These are phyloP conservation scores for Drechslerella dactyloides DNA, from an alignment of 2,329 filamentous ascomycete genomes.

Conservation along the genomic window DNA sequence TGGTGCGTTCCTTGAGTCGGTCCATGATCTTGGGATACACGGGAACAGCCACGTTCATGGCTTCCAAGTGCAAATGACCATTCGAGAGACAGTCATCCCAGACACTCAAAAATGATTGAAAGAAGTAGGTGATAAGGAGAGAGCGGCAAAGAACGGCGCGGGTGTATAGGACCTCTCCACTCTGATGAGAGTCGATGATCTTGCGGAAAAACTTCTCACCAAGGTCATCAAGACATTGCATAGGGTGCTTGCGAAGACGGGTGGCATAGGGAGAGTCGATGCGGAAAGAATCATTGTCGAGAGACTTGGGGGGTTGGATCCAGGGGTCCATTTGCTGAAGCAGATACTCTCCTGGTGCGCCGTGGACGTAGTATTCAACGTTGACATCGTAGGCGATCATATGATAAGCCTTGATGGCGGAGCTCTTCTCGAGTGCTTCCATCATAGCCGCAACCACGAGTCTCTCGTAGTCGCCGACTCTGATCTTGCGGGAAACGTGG, in stretches of 20 bases:
- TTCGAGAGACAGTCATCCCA: conserved; percentile 45
- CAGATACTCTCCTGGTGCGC: conserved; percentile 12
- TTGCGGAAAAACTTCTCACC: conserved; percentile 48
- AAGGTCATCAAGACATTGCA: conserved; percentile 41
- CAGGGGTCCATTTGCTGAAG: conserved; percentile 24
- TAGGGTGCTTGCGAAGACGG: conserved; percentile 29
- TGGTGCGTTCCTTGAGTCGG: conserved; percentile 20
- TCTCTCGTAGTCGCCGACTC: conserved; percentile 16
- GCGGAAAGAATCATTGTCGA: conserved; percentile 31
- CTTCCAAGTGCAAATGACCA: conserved; percentile 31
- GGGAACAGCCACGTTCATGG: conserved; percentile 17
- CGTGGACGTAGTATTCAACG: conserved; percentile 34
- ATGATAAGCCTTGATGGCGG: conserved; percentile 23
- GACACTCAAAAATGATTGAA: conserved; percentile 32
- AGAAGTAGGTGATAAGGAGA: conserved; percentile 31
- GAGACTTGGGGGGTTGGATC: not conserved
- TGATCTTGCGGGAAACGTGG: conserved; percentile 10
- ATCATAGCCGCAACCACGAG: conserved; percentile 22
- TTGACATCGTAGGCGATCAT: conserved; percentile 33
- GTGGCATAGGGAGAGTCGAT: conserved; percentile 36
- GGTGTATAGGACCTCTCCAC: conserved; percentile 37
- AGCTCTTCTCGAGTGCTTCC: conserved; percentile 15
- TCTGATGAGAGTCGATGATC: conserved; percentile 28
- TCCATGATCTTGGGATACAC: conserved; percentile 23
- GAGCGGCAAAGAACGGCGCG: conserved; percentile 42